Base-by-base conservation (phyloP, 2,329 filamentous ascomycete species). In the Knufia fluminis region DNA sequence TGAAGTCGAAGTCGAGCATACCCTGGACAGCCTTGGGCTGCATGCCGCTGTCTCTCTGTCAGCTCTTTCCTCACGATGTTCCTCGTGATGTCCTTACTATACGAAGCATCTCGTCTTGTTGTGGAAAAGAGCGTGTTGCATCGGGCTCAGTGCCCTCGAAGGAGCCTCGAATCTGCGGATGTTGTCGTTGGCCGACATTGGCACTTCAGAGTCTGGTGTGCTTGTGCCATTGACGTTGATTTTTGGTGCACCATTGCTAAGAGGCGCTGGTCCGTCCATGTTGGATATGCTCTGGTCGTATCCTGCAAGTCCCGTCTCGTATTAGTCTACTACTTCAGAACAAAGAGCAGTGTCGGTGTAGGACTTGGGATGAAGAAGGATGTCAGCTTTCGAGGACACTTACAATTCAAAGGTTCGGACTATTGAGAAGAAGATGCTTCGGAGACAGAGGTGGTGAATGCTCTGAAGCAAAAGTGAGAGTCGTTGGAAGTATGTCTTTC, bases 41-140 rank as follows among this genome's bases (percentile, higher is more conserved):
- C 67, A 98, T 87, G 71, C 92, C 92, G 75, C 79, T 82, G 62
- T 45, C 8, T 46, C 43, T 32, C 32, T 40, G 61, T 70, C 54
- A 69, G 64, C 36, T 38, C 9, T 76, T 97, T 91, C 66, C 97
- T 86, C 71, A 91, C 91, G 74, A 78, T 81, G 61, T 35, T 16
- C 17, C 26, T 40, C 10, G 17, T 16, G 19, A 7, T 31, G n/a
- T 19, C 71, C 79, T 75, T 72, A 82, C 79, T 98, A 98, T 72
- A 98, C 92, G 70, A 98, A 94, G 79, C 92, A 97, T 91, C 92
- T 80, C 69, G 92, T 97, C 86, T 97, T 98, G 74, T 90, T 83
- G 79, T 92, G 92, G 83, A 97, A 98, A 66, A 98, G 87, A 55
- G 86, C 85, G 72, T 96, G 87, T 65, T 82, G 78, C 60, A 87